A percentile compares a stretch with the other conserved stretches of the same genome.
Evolutionary conservation across 441 rosid genomes (phyloP).

Genomic region (Eruca vesicaria): DNA sequence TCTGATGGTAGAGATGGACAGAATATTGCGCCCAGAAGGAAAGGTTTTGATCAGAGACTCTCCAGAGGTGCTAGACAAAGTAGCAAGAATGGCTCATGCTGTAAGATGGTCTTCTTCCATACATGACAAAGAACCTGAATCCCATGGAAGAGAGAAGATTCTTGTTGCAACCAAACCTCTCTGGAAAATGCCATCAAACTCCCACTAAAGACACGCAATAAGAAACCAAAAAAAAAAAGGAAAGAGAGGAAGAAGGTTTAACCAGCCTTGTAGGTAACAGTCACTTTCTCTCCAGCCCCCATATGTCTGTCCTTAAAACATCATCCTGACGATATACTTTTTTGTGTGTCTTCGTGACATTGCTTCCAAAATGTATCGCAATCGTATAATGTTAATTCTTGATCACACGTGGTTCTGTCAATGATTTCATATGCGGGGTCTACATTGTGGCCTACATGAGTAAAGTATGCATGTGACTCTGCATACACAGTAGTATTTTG

Average conservation of each 20-base stretch:
- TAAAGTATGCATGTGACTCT: conserved; percentile 36
- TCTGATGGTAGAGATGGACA: conserved; percentile 90
- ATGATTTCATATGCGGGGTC: conserved; percentile 17
- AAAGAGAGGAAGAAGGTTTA: conserved; percentile 8
- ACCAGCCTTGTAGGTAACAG: conserved; percentile 45
- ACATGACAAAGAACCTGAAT: conserved; percentile 83
- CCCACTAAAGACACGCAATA: conserved; percentile 38
- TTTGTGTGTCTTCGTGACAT: conserved; percentile 17
- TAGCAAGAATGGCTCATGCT: conserved; percentile 58
- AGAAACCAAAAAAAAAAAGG: background rate
- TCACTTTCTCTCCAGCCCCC: conserved; percentile 22
- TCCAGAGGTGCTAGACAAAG: conserved; percentile 82
- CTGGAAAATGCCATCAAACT: conserved; percentile 60
- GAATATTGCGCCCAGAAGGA: conserved; percentile 91
- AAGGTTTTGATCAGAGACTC: conserved; percentile 76
- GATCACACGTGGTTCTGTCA: conserved; percentile 37
- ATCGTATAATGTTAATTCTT: conserved; percentile 45
- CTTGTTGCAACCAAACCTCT: conserved; percentile 74
- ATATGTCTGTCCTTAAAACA: conserved; percentile 22
- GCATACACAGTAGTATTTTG: conserved; percentile 22
- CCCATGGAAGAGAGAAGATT: conserved; percentile 74
- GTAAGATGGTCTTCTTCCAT: conserved; percentile 68
- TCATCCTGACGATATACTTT: conserved; percentile 17
- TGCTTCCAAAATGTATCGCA: conserved; percentile 42
- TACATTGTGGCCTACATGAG: conserved; percentile 29